Evolutionary conservation across 1,139 yeast genomes (phyloP), one percentile per base, ranked within the genome.

Genomic region (Kazachstania sp.): DNA sequence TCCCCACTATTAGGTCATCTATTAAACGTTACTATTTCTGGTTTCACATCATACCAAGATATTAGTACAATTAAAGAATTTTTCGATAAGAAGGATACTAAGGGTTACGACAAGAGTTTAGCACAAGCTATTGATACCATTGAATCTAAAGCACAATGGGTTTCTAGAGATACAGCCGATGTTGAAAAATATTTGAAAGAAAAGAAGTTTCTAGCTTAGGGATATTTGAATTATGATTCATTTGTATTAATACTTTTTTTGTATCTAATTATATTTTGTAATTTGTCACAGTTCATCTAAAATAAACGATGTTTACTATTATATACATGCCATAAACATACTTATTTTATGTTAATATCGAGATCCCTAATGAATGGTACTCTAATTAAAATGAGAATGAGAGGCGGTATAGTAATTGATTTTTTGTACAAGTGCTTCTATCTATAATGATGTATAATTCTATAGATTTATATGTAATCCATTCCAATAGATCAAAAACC

Each of bases 1-100:
- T 75, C 84, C 51, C 75, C 87, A 30, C 77, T 88, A 81, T 73
- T 90, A 56, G 84, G 92, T 38, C 73, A 82, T 19, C 81, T 90
- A 48, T 82, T 88, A 38, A 72, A 73, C 44, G 56, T 83, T 45
- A 69, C 80, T 44, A 73, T 86, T 15, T 70, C 82, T 32, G 83
- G 86, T 3, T 85, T 83, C 68, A 77, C 90, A 39, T 75, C 79
- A 49, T 66, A 69, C 47, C 78, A 75, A 45, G 83, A 81, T 57
- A 77, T 78, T 54, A 70, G 73, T 11, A 76, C 73, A 41, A 77
- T 86, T 51, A 72, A 73, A 54, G 64, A 65, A 44, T 86, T 85
- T 72, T 86, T 84, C 62, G 68, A 60, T 49, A 64, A 54, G 47
- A 82, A 78, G 67, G 75, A 82, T 59, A 79, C 85, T 53, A 80